Conservation (phyloP, 2,329 filamentous ascomycete genomes). For the Pseudogymnoascus pannorum region DNA sequence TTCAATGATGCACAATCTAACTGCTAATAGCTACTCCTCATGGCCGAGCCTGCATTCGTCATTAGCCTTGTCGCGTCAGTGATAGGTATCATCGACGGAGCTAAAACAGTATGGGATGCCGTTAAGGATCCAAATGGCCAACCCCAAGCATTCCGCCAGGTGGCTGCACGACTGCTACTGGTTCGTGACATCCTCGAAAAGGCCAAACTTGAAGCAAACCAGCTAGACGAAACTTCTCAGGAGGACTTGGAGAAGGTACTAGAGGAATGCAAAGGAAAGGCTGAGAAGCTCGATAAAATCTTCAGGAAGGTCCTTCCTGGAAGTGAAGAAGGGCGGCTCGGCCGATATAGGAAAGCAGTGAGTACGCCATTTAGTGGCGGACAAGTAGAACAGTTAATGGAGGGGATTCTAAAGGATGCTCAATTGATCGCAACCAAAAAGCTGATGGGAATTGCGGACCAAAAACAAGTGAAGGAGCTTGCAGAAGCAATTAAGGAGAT, state of each 20-base stretch:
- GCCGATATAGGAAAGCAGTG: slow-evolving; percentile 20
- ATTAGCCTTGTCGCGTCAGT: slow-evolving; percentile 18
- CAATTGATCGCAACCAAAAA: slow-evolving; percentile 18
- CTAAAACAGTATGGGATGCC: slow-evolving; percentile 19
- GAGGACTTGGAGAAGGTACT: slow-evolving; percentile 15
- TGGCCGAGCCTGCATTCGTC: slow-evolving; percentile 16
- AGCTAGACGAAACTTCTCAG: slow-evolving; percentile 6
- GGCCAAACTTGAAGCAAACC: slow-evolving; percentile 13
- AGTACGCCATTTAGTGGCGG: slow-evolving; percentile 15
- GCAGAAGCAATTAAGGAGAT: slow-evolving; percentile 15
- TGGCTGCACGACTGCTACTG: slow-evolving; percentile 18
- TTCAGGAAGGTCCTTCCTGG: slow-evolving; percentile 19
- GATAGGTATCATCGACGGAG: slow-evolving; percentile 19
- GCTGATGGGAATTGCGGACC: slow-evolving; percentile 17
- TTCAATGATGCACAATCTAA: neutral
- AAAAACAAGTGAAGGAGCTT: slow-evolving; percentile 12
- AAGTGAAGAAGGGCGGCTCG: slow-evolving; percentile 17
- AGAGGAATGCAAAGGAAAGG: slow-evolving; percentile 18
- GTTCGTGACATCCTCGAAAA: slow-evolving; percentile 16
- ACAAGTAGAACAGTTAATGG: slow-evolving; percentile 20
- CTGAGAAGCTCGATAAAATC: slow-evolving; percentile 17
- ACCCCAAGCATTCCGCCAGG: slow-evolving; percentile 20
- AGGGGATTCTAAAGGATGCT: slow-evolving; percentile 19
- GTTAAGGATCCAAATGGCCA: slow-evolving; percentile 19
- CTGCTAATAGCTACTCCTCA: slow-evolving; percentile 12